A percentile compares a stretch with the other conserved stretches of the same genome.
Conservation (phyloP, 441 rosid genomes). For the Geranium incanum region DNA sequence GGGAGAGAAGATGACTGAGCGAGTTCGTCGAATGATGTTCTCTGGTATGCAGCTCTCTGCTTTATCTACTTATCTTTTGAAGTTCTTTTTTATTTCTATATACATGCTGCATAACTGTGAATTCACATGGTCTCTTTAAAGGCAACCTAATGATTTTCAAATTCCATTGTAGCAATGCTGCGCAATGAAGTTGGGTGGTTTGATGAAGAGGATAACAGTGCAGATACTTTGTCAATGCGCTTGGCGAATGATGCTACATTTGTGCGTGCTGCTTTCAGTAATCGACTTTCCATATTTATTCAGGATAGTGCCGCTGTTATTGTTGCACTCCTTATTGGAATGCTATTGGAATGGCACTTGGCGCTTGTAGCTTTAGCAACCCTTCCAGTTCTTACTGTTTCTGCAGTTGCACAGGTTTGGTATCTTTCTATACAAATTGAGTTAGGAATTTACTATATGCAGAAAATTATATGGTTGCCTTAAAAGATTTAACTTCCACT, state of each 20-base stretch:
- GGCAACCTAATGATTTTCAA: slow-evolving; percentile 17
- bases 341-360: slow-evolving; percentile 79
- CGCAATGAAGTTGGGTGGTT: slow-evolving; percentile 99
- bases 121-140: neutral
- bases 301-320: slow-evolving; percentile 85
- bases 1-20: slow-evolving; percentile 99
- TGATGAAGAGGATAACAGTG: slow-evolving; percentile 93
- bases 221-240: slow-evolving; percentile 91
- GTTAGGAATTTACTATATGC: neutral
- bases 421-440: slow-evolving; percentile 20
- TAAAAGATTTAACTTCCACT: neutral
- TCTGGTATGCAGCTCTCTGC: slow-evolving; percentile 50
- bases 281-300: slow-evolving; percentile 85
- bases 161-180: slow-evolving; percentile 69
- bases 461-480: neutral
- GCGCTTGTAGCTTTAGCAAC: slow-evolving; percentile 95
- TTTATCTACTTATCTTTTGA: slow-evolving; percentile 8
- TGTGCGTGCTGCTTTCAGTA: slow-evolving; percentile 94
- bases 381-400: slow-evolving; percentile 71
- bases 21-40: slow-evolving; percentile 99
- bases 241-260: slow-evolving; percentile 98
- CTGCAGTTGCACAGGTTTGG: slow-evolving; percentile 95
- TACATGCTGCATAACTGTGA: neutral
- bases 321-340: slow-evolving; percentile 81
- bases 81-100: neutral